Conservation (phyloP, 768 basidiomycete species). For the Tephrocybe sp. region DNA sequence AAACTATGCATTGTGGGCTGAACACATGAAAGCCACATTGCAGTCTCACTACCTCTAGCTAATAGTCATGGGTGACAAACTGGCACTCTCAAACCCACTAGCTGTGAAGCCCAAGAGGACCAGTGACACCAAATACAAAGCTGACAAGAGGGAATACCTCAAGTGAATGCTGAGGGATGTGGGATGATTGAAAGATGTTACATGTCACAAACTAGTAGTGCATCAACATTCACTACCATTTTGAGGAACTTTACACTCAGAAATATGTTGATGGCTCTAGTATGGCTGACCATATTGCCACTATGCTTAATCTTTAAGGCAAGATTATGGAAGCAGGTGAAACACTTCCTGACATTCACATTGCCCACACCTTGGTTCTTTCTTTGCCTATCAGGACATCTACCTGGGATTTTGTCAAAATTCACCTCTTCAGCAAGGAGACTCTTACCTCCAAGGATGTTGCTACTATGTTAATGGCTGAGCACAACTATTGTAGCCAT, state of each 20-base stretch:
- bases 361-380: neutral
- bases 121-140: neutral
- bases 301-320: neutral
- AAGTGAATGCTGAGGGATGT: conserved; percentile 1
- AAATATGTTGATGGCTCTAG: conserved; percentile 10
- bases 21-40: too few relatives aligned
- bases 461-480: too few relatives aligned
- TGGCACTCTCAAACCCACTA: neutral
- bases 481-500: too few relatives aligned
- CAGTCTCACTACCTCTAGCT: too few relatives aligned
- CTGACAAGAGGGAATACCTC: neutral
- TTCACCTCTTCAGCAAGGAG: too few relatives aligned
- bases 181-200: conserved; percentile 5
- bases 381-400: neutral
- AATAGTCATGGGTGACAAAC: too few relatives aligned
- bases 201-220: conserved; percentile 1
- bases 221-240: conserved; percentile 13
- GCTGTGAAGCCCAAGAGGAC: neutral
- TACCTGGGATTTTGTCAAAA: too few relatives aligned
- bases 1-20: neutral
- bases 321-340: neutral
- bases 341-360: too few relatives aligned
- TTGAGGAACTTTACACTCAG: conserved; percentile 14
- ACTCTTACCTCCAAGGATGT: too few relatives aligned
- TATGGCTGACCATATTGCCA: neutral